Evolutionary conservation across 306 rosid species (phyloP), one percentile per base, ranked within the genome.

Genomic region (Rubus parviflorus): DNA sequence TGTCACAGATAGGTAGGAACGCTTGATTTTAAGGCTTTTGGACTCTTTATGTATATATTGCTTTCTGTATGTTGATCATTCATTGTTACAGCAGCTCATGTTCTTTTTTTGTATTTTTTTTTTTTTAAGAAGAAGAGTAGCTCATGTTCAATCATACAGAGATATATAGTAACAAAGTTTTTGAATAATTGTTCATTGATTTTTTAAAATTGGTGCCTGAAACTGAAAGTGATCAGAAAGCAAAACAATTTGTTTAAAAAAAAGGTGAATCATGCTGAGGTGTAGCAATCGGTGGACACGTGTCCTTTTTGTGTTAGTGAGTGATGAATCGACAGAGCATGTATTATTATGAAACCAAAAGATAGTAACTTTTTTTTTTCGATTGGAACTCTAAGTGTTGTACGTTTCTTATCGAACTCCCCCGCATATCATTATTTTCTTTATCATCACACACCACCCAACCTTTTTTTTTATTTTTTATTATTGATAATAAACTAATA

Each of bases 221-320:
- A 30, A 41, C 1, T 4, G 4, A 54, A 4, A 15, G 22, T n/a
- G 16, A 19, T 35, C 8, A 19, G 53, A 79, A 72, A 41, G 12
- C 40, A 15, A 42, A 47, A 41, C 23, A 12, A 72, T 41, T n/a
- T 19, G 23, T 6, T 20, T 6, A 4, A 1, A 11, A 10, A 8
- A 62, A 60, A 67, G 25, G 70, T 42, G 47, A 41, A 68, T 22
- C 10, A 1, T 8, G 63, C 23, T 61, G 80, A 35, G 25, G 80
- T 58, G 69, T 64, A 45, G 43, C 51, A 57, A n/a, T 38, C 14
- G 30, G 60, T 76, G 76, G 87, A 51, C 72, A 45, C 42, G 4
- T 52, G 17, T 37, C 23, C 15, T 25, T 8, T 38, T 63, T 63
- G 23, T 49, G 62, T 15, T 30, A 67, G 56, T 64, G 75, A 57